Percentiles rank a stretch among this genome's conserved stretches.
These are phyloP conservation scores for Solanum dulcamara DNA, from an alignment of 257 asterid species.

Conservation along the genomic window DNA sequence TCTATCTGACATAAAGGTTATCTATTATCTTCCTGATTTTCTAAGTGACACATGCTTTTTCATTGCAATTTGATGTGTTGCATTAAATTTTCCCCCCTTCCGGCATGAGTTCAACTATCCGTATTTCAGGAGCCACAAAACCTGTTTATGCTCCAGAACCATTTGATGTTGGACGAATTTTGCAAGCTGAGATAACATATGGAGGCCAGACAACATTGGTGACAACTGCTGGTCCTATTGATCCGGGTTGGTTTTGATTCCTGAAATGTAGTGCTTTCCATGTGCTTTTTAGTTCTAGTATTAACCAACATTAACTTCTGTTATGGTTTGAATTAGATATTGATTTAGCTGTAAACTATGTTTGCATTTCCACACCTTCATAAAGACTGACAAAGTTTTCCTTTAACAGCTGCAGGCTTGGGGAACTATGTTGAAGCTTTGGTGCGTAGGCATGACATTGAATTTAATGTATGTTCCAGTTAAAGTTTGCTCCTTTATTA, in stretches of 20 bases:
- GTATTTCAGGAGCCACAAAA: conserved; percentile 71
- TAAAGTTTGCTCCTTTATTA: background rate
- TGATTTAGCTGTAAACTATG: background rate
- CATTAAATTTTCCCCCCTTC: background rate
- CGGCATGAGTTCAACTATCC: background rate
- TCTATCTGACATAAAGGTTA: background rate
- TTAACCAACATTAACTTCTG: background rate
- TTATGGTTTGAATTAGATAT: background rate
- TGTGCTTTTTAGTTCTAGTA: background rate
- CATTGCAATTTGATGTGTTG: background rate
- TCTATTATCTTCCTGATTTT: background rate
- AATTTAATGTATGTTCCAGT: conserved; percentile 55
- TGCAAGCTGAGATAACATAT: conserved; percentile 61
- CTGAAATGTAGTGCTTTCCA: background rate
- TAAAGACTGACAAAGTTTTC: conserved; percentile 3
- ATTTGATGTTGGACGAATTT: conserved; percentile 74
- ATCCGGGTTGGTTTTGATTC: conserved; percentile 45
- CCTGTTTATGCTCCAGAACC: conserved; percentile 91
- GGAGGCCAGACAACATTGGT: conserved; percentile 38
- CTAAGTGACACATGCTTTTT: background rate
- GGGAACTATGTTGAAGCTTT: conserved; percentile 95
- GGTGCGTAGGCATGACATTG: conserved; percentile 85
- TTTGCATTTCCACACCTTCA: background rate
- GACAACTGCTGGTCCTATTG: conserved; percentile 59
- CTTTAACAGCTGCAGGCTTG: conserved; percentile 77